A percentile compares a stretch with the other conserved stretches of the same genome.
phyloP scores from a whole-genome alignment of 352 stramenopile species.

The Pilasporangium apinafurcum region DNA sequence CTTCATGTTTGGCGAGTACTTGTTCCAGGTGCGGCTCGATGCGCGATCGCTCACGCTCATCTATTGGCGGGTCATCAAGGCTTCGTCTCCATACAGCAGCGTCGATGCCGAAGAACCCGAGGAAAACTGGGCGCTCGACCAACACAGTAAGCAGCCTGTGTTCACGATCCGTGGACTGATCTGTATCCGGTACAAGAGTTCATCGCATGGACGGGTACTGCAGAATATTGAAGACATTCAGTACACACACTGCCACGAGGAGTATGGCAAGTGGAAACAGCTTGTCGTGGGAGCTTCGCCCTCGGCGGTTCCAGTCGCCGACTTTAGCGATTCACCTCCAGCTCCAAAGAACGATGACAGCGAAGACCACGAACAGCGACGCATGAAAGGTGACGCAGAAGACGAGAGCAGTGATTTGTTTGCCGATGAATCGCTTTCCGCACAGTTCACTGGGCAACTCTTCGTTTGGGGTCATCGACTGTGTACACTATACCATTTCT shows the following conservation, averaged over 20 bases:
- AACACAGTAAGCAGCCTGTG: neutral
- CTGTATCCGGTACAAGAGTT: conserved; percentile 4
- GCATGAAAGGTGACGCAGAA: no score
- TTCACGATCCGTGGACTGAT: conserved; percentile 9
- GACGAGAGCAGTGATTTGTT: no score
- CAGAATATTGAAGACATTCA: conserved; percentile 5
- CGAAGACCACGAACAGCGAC: no score
- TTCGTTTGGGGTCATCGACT: conserved; percentile 54
- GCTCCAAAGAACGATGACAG: conserved; percentile 1
- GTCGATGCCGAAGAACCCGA: neutral
- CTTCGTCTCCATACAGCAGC: no score
- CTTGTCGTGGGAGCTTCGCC: conserved; percentile 7
- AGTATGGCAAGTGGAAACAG: conserved; percentile 8
- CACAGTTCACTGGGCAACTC: conserved; percentile 19
- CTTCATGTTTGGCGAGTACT: conserved; percentile 17
- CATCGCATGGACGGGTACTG: neutral
- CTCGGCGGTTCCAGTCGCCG: no score
- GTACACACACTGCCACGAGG: conserved; percentile 4
- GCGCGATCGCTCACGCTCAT: conserved; percentile 15
- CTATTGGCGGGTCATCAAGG: conserved; percentile 24
- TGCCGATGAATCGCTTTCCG: conserved; percentile 16
- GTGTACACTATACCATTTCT: conserved; percentile 65
- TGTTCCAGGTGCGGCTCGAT: conserved; percentile 26
- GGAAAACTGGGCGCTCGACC: neutral
- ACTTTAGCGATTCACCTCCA: neutral